phyloP scores from a whole-genome alignment of 2,329 filamentous ascomycete genomes.

The Fusarium avenaceum region DNA sequence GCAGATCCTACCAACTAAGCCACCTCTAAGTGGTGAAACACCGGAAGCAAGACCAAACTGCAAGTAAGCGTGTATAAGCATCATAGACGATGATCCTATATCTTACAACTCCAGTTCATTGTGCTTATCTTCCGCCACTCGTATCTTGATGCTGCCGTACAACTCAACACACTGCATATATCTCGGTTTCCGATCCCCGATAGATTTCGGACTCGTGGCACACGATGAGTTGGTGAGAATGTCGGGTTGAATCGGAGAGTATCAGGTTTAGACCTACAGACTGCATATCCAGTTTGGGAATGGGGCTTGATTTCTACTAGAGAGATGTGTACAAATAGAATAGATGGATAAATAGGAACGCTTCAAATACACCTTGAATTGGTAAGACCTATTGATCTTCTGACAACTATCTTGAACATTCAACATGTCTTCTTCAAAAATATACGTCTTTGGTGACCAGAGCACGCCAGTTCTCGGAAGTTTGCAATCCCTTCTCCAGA shows the following conservation, averaged over 20 bases:
- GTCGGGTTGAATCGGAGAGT: background rate
- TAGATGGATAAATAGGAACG: background rate
- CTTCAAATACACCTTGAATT: background rate
- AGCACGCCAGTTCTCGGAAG: background rate
- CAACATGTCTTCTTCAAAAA: background rate
- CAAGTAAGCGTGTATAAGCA: background rate
- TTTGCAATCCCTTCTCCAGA: background rate
- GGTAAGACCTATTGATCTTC: background rate
- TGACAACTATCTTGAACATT: background rate
- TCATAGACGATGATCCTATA: background rate
- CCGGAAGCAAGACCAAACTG: background rate
- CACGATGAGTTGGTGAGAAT: background rate
- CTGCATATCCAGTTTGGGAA: background rate
- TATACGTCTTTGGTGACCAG: constrained; percentile 10
- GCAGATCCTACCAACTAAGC: background rate
- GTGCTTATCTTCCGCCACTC: background rate
- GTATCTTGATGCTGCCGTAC: background rate
- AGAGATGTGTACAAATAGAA: background rate
- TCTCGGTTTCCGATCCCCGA: background rate
- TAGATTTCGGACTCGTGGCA: background rate
- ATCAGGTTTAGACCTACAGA: background rate
- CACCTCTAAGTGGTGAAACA: background rate
- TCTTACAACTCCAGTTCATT: background rate
- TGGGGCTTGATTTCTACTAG: background rate
- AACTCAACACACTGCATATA: background rate